phyloP scores from a whole-genome alignment of 768 basidiomycete species.

The Paxillus ammoniavirescens region DNA sequence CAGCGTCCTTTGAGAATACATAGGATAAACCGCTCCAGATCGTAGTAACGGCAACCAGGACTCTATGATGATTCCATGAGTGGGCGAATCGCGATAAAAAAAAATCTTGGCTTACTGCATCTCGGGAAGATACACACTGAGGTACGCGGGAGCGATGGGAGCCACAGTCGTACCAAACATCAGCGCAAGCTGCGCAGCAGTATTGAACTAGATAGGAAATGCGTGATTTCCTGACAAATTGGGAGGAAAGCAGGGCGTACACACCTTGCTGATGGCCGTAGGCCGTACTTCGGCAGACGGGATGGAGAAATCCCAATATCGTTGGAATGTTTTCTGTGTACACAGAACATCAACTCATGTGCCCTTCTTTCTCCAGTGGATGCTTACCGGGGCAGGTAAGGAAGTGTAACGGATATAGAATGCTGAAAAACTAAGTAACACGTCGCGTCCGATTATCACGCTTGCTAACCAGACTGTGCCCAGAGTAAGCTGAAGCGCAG shows the following conservation, averaged over 20 bases:
- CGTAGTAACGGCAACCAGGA: slow-evolving; percentile 86
- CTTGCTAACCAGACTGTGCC: slow-evolving; percentile 75
- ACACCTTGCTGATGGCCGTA: slow-evolving; percentile 89
- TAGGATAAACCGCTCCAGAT: slow-evolving; percentile 90
- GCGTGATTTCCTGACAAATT: not conserved
- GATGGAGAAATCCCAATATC: slow-evolving; percentile 96
- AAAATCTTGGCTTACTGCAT: slow-evolving; percentile 64
- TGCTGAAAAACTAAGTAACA: slow-evolving; percentile 80
- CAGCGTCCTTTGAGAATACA: slow-evolving; percentile 71
- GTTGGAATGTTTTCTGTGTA: slow-evolving; percentile 77
- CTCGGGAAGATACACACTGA: slow-evolving; percentile 53
- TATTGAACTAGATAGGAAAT: slow-evolving; percentile 66
- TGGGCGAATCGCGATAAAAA: not conserved
- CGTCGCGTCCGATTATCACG: slow-evolving; percentile 87
- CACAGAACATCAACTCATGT: slow-evolving; percentile 2
- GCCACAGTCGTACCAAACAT: slow-evolving; percentile 89
- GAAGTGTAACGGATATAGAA: slow-evolving; percentile 94
- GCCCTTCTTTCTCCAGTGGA: not conserved
- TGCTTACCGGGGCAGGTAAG: slow-evolving; percentile 72
- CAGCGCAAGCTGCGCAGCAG: slow-evolving; percentile 83
- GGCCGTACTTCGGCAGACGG: slow-evolving; percentile 95
- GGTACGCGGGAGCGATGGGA: slow-evolving; percentile 67
- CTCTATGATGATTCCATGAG: slow-evolving; percentile 45
- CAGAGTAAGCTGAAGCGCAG: not conserved
- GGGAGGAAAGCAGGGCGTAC: not conserved